Base-by-base conservation (phyloP, 2,329 filamentous ascomycete species). In the Xylariaceae sp. region DNA sequence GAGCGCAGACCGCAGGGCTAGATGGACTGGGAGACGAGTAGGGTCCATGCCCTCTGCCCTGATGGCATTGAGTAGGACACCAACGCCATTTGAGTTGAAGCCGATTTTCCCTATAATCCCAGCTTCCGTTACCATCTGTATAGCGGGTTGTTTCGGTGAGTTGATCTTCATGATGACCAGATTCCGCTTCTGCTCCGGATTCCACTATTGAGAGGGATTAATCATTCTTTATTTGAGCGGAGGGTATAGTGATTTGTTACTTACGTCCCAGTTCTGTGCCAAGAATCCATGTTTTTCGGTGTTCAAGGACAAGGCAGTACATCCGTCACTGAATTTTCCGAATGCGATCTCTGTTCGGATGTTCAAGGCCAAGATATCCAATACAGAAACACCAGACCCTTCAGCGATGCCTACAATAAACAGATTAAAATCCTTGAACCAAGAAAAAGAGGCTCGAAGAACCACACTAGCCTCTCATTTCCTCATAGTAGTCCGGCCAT, bases 91-190 rank as follows among this genome's bases (percentile, higher is more conserved):
- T 14, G 65, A 67, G 55, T 86, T 86, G 53, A 85, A 68, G 0
- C 82, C 82, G 19, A 85, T 83, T 61, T 86, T 86, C 12, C 80
- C 81, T 25, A 85, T 73, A 19, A 83, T 72, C 12, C 80, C 79
- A 0, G 73, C 70, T 40, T 83, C 80, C 0, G 79, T 82, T 19
- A 82, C 67, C 66, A 78, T 79, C 14, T 72, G n/a, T n/a, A n/a
- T n/a, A n/a, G n/a, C n/a, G n/a, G n/a, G n/a, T n/a, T n/a, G n/a
- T n/a, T n/a, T n/a, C n/a, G n/a, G n/a, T n/a, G n/a, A n/a, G n/a
- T n/a, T n/a, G n/a, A n/a, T n/a, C n/a, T n/a, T n/a, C n/a, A n/a
- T n/a, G 23, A 73, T 54, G 37, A 80, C 59, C 0, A 80, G 63
- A 50, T 79, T 79, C 10, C 62, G 52, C 17, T 68, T 69, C 46